Base-by-base conservation (phyloP, 2,329 filamentous ascomycete species). In the Epichloe sibirici region DNA sequence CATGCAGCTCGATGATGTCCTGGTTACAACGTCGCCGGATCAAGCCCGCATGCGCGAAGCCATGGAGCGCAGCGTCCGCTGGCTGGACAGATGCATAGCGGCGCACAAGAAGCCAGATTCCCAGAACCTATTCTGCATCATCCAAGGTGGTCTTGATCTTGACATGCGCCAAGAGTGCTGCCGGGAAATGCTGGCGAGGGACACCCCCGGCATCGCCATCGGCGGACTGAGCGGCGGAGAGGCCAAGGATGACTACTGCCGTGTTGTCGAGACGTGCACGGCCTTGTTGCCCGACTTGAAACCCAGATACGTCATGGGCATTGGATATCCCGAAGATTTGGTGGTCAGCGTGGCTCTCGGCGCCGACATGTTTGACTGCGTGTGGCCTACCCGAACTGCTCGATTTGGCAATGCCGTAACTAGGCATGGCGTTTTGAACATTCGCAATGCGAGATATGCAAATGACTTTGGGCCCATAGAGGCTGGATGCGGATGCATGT, bases 351-450 rank as follows among this genome's bases (percentile, higher is more conserved):
- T 96, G 4, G 93, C 93, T 1, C 77, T 98, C 0, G 93, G 93
- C 3, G 93, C 93, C 48, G 93, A 98, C 70, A 98, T 98, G 93
- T 98, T 98, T 66, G 93, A 98, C 70, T 98, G 94, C 65, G 93
- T 98, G 6, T 98, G 93, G 93, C 94, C 93, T 1, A 97, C 93
- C 4, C 78, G 93, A 51, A 98, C 93, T 38, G 93, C 93, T 65
- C 83, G 93, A 37, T 98, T 98, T 64, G 93, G 94, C 55, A 96
- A 96, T 64, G 93, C 91, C 39, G 81, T 98, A 54, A 96, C 91
- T 2, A 79, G 81, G 52, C 62, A 74, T 43, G 94, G 93, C 11
- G 80, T 88, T n/a, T 71, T 96, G 45, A 96, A 95, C 66, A 73
- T 98, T 46, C 84, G 88, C 56, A 83, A 91, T 65, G 79, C 83